Percentiles rank a stretch among this genome's conserved stretches.
Evolutionary conservation across 768 basidiomycete genomes (phyloP).

Genomic region (Termitomyces sp.): DNA sequence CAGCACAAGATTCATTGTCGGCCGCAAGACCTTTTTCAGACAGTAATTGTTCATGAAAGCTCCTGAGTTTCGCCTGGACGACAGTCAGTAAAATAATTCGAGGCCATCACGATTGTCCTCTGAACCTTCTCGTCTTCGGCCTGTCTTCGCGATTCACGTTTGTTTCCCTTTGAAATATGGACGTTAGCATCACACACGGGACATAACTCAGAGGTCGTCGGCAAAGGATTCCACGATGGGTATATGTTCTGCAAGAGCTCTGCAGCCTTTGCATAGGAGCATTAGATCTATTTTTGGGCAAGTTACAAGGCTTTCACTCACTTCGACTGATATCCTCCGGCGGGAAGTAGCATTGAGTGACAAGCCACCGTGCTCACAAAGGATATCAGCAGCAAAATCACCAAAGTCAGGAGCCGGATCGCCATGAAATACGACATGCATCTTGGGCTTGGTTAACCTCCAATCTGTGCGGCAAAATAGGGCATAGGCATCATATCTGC

Average conservation of each 20-base stretch:
- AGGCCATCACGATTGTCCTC: slow-evolving; percentile 1
- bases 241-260: slow-evolving; percentile 50
- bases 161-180: slow-evolving; percentile 55
- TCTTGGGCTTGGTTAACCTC: slow-evolving; percentile 64
- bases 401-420: slow-evolving; percentile 67
- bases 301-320: slow-evolving; percentile 17
- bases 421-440: slow-evolving; percentile 52
- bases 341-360: slow-evolving; percentile 51
- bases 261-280: slow-evolving; percentile 39
- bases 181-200: slow-evolving; percentile 54
- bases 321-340: slow-evolving; percentile 57
- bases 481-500: neutral
- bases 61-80: slow-evolving; percentile 53
- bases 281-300: slow-evolving; percentile 6
- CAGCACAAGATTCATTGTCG: slow-evolving; percentile 46
- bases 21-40: slow-evolving; percentile 38
- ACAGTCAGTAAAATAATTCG: slow-evolving; percentile 5
- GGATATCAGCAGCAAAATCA: slow-evolving; percentile 53
- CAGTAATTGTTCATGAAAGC: slow-evolving; percentile 53
- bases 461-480: slow-evolving; percentile 47
- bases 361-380: slow-evolving; percentile 66
- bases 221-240: slow-evolving; percentile 57
- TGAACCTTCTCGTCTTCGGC: slow-evolving; percentile 78
- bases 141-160: slow-evolving; percentile 52
- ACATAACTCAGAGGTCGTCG: slow-evolving; percentile 49